Evolutionary conservation across 2,329 filamentous ascomycete species (phyloP), one percentile per base, ranked within the genome.

Genomic region (Fusarium caatingaense): DNA sequence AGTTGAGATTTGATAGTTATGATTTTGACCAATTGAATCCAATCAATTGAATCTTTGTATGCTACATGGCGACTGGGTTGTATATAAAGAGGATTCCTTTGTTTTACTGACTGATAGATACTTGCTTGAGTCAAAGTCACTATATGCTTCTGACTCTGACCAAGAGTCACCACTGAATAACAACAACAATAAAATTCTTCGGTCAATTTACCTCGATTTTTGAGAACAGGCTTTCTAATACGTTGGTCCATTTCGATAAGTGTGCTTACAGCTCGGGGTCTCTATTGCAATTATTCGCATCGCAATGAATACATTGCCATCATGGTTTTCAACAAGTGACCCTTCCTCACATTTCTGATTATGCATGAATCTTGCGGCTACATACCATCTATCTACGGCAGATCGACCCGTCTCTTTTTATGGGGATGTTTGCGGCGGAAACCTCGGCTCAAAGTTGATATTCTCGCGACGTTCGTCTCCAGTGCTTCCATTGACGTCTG

Each of bases 371-470:
- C n/a, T 46, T 25, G 18, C 32, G 13, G 37, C 25, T 53, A 40
- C 32, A 32, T 25, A 30, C 5, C 6, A n/a, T 37, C 25, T 20
- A 27, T 34, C 47, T 41, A 27, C 20, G 34, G 46, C 23, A 56
- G 28, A 42, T 21, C 41, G 30, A 27, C 40, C n/a, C 37, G 40
- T 66, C 34, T 28, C 18, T 53, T 53, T 45, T 23, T 49, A 45
- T 28, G 34, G 50, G 20, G 34, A 27, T 57, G 15, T 56, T 48
- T 46, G 28, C 46, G 44, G 41, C 41, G 20, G 42, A 45, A 47
- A 58, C 42, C 44, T 56, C 49, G 44, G 59, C 45, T 51, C 25
- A 44, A 56, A 30, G 37, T 48, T 53, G 50, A 59, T 41, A 67
- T 59, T 54, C 48, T 41, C 34, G 23, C 34, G n/a, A 42, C 23